Evolutionary conservation across 148 eudicot species (phyloP), one percentile per base, ranked within the genome.

Genomic region (Dysphania ambrosioides): DNA sequence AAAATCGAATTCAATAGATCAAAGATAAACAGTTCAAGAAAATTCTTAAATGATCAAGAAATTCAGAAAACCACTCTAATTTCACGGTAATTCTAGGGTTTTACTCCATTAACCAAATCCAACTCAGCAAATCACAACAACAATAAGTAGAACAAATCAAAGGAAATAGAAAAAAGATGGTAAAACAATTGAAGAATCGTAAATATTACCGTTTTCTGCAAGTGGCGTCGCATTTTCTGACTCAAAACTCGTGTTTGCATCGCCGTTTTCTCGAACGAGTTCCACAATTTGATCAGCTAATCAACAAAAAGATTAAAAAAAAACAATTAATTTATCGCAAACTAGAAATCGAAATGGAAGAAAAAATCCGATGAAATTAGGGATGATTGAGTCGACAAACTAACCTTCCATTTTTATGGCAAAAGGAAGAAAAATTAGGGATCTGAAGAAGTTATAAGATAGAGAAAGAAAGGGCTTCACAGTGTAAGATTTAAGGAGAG

Each of bases 201-300:
- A 44, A 31, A 38, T 66, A 1, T 55, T 76, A 84, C 82, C 82
- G 18, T 49, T 24, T 27, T 64, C 44, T 21, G 63, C 44, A 41
- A 38, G 30, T 72, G 85, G 76, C 31, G 76, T 67, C 11, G 26
- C 24, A 44, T 29, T 66, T 21, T 24, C 68, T 12, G 71, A 59
- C 21, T 72, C 72, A 9, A 57, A 42, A 41, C 58, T 55, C 10
- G 66, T 6, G n/a, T 26, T 36, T 13, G 13, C 71, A 7, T 71
- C 68, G 0, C 69, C 68, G 49, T 72, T 80, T 66, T 47, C 73
- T 59, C 57, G 35, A 10, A 72, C 77, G 34, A 78, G 71, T 73
- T 82, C 87, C 19, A 70, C 77, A 21, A 42, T 60, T 72, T 49
- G 76, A 79, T 74, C 83, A 74, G 67, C 34, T 68, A 0, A 21